Base-by-base conservation (phyloP, 1,139 yeast genomes). In the Geotrichum phurueaensis region DNA sequence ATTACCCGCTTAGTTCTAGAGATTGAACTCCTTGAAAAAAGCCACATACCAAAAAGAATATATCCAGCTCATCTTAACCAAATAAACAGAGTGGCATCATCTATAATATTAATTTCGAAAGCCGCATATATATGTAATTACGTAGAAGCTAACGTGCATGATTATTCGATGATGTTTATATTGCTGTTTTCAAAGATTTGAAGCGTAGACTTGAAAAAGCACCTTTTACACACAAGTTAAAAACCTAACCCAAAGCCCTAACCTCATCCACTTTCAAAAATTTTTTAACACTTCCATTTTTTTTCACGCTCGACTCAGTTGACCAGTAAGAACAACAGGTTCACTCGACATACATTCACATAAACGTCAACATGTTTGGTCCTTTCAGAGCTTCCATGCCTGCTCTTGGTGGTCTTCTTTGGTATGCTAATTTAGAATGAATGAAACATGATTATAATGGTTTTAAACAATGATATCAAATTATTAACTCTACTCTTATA, bases 351-450 rank as follows among this genome's bases (percentile, higher is more conserved):
- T 22, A 23, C 3, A 23, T n/a, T 47, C 27, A 20, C 27, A 47
- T 47, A 47, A 13, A 12, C 23, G 27, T n/a, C 51, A 59, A 25
- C 36, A 89, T 89, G 96, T 84, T 89, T 70, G 96, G 96, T 62
- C 85, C 96, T 18, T 90, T 90, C 72, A 86, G 81, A 77, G 77
- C 86, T 36, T 77, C 96, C 15, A 75, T 79, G 62, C 79, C 83
- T 47, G 75, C 82, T 15, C 74, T 85, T 55, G 96, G 98, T 61
- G 98, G 98, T 36, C 83, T 90, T 69, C 78, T 92, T 61, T 92
- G 97, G 97, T 85, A 82, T 66, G 82, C 79, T 54, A 76, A 79
- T 2, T 78, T 81, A 31, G 25, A 4, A 22, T 36, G 15, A 52
- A 43, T 33, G 7, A 23, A 10, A 53, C 29, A 27, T 20, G 31